phyloP scores from a whole-genome alignment of 371 early-diverging fungal genomes.

The Syncephalastrum contaminatum region DNA sequence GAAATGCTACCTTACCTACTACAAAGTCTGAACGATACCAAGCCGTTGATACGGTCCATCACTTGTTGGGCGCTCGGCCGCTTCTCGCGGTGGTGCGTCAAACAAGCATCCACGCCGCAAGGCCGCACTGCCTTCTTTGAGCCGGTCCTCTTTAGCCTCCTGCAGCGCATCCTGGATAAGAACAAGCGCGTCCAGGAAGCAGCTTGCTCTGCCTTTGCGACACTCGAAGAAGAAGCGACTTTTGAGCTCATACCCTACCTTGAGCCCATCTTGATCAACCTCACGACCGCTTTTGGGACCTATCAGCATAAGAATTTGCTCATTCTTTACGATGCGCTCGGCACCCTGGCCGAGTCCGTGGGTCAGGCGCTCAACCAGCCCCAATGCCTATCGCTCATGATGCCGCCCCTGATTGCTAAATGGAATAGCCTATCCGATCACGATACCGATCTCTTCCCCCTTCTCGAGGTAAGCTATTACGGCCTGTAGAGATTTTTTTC shows the following conservation, averaged over 20 bases:
- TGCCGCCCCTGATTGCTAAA: slow-evolving; percentile 82
- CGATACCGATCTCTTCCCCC: slow-evolving; percentile 85
- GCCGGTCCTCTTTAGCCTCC: slow-evolving; percentile 78
- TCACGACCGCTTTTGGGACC: slow-evolving; percentile 74
- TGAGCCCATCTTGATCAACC: slow-evolving; percentile 72
- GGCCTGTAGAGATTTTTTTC: no score
- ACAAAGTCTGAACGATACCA: slow-evolving; percentile 68
- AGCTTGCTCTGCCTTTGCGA: slow-evolving; percentile 92
- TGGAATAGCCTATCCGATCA: slow-evolving; percentile 80
- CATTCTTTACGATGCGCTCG: slow-evolving; percentile 91
- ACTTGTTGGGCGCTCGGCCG: slow-evolving; percentile 96
- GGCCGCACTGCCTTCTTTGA: slow-evolving; percentile 72
- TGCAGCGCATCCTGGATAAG: slow-evolving; percentile 79
- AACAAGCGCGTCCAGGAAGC: slow-evolving; percentile 96
- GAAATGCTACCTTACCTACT: slow-evolving; percentile 81
- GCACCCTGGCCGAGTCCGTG: slow-evolving; percentile 91
- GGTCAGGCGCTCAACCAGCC: slow-evolving; percentile 78
- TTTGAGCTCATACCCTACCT: slow-evolving; percentile 80
- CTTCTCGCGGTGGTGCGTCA: slow-evolving; percentile 85
- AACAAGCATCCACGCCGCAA: slow-evolving; percentile 46
- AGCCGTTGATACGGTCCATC: slow-evolving; percentile 90
- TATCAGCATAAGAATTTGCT: slow-evolving; percentile 90
- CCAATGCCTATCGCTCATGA: slow-evolving; percentile 69
- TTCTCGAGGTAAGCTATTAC: slow-evolving; percentile 70
- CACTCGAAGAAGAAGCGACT: slow-evolving; percentile 86